phyloP scores from a whole-genome alignment of 2,329 filamentous ascomycete genomes.

The Ophiostoma quercus region DNA sequence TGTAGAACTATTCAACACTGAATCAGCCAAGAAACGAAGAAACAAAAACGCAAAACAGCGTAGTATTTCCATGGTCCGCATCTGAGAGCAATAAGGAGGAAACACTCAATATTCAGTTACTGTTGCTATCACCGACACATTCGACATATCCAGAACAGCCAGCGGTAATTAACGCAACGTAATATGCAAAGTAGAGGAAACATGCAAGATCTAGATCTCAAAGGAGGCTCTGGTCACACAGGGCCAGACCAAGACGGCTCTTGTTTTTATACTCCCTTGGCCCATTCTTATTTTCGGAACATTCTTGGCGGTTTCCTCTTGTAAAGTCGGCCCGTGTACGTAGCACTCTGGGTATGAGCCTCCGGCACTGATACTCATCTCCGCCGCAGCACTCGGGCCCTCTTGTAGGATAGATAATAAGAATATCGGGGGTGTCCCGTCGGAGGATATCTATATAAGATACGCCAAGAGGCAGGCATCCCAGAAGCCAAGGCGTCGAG shows the following conservation, averaged over 20 bases:
- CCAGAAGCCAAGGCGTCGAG: neutral
- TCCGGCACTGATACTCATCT: constrained; percentile 1
- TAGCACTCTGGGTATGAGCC: neutral
- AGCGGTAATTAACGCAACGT: neutral
- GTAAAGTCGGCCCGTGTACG: neutral
- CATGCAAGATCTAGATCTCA: neutral
- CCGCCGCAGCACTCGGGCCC: neutral
- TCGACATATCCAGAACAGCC: too few species aligned
- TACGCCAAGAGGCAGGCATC: neutral
- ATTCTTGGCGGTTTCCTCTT: neutral
- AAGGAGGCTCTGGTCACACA: neutral
- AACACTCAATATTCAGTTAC: neutral
- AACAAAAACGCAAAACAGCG: constrained; percentile 7
- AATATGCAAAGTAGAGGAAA: neutral
- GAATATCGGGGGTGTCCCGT: neutral
- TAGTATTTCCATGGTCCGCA: neutral
- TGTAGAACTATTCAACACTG: neutral
- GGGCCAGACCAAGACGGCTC: neutral
- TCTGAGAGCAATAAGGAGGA: neutral
- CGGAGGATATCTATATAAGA: neutral
- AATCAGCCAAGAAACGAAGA: neutral
- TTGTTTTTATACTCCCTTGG: neutral
- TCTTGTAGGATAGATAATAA: neutral
- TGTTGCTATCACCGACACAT: too few species aligned
- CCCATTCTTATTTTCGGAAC: neutral